Evolutionary conservation across 2,329 filamentous ascomycete genomes (phyloP), one percentile per base, ranked within the genome.

Genomic region (Pyricularia pennisetigena): DNA sequence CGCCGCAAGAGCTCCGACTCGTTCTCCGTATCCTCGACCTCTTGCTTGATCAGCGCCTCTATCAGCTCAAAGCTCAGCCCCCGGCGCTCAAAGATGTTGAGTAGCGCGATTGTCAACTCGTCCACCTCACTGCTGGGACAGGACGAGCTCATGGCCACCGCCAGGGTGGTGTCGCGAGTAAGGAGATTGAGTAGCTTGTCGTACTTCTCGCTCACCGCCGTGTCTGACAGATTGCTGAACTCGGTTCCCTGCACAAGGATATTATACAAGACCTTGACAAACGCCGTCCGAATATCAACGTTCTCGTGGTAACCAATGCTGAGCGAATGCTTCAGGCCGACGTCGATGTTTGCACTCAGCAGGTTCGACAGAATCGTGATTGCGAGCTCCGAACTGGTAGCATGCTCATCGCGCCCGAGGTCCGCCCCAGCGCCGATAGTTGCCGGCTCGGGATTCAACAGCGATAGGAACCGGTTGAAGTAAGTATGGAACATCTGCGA

Each of bases 221-320:
- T 83, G 75, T 91, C 88, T 1, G 88, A 89, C 32, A 91, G 75
- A 68, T 88, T 89, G 73, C 85, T 90, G 73, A 91, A 90, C 74
- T 91, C 88, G 0, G 88, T 90, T 49, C 88, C 88, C 74, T 90
- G 88, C n/a, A 89, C 83, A 20, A 91, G 76, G 67, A 91, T 90
- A 74, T 90, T 90, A 74, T 87, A 89, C 6, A 91, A 80, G 20
- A 91, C 88, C 71, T 87, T 88, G 69, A 91, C 85, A 73, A 91
- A 90, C 1, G 88, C 88, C 5, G 87, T 90, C 67, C 88, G 83
- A 69, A 90, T 90, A 72, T 90, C 87, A 35, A 88, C 80, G 72
- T 90, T 89, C 72, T 90, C 87, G 72, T 91, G 87, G 73, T 91
- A 91, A 14, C 88, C 88, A 69, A 91, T 90, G 70, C 86, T 88